These are phyloP conservation scores for Bipolaris gigantea DNA, from an alignment of 2,329 filamentous ascomycete genomes.

Conservation along the genomic window DNA sequence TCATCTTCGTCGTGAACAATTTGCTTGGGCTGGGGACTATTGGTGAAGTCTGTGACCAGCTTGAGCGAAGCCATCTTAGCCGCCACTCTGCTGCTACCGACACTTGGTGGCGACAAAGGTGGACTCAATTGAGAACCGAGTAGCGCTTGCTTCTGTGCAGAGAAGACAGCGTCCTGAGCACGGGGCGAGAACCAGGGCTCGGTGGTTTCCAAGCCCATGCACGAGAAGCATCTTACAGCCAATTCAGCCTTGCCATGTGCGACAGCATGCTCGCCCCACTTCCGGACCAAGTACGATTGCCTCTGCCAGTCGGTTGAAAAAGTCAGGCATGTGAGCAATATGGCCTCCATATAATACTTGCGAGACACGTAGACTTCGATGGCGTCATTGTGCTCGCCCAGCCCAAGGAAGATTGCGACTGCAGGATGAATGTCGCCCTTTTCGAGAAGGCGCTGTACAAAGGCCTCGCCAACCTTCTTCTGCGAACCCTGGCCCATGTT, in stretches of 20 bases:
- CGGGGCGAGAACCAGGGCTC: slow-evolving; percentile 89
- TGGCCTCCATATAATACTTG: slow-evolving; percentile 87
- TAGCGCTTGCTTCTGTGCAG: slow-evolving; percentile 56
- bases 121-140: slow-evolving; percentile 65
- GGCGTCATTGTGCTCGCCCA: slow-evolving; percentile 90
- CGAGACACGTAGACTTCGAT: slow-evolving; percentile 96
- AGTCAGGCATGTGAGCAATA: slow-evolving; percentile 81
- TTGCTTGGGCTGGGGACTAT: slow-evolving; percentile 51
- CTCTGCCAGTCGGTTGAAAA: slow-evolving; percentile 88
- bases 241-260: slow-evolving; percentile 85
- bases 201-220: slow-evolving; percentile 79
- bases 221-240: slow-evolving; percentile 90
- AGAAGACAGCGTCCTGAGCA: slow-evolving; percentile 63
- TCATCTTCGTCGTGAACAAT: slow-evolving; percentile 68
- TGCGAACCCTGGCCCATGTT: slow-evolving; percentile 77
- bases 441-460: slow-evolving; percentile 86
- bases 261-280: slow-evolving; percentile 93
- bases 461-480: slow-evolving; percentile 86
- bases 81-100: slow-evolving; percentile 58
- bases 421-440: slow-evolving; percentile 89
- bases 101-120: slow-evolving; percentile 71
- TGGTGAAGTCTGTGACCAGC: slow-evolving; percentile 84
- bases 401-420: slow-evolving; percentile 86
- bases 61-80: slow-evolving; percentile 84
- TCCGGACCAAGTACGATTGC: slow-evolving; percentile 81